Base-by-base conservation (phyloP, 2,329 filamentous ascomycete genomes). In the Claviceps capensis region DNA sequence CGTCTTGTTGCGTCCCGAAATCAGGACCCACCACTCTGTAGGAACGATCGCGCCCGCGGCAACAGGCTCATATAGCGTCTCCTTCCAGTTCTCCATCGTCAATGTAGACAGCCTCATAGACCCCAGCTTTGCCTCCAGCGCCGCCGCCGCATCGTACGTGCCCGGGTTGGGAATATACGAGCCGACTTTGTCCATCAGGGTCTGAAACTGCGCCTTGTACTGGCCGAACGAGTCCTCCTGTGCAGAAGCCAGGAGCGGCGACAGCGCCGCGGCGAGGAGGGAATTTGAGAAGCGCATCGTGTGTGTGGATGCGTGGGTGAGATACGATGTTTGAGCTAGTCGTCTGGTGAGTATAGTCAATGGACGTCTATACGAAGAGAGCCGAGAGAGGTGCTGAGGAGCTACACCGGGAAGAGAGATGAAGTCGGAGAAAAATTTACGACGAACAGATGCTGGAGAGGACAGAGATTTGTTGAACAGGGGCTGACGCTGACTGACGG, bases 1-100 rank as follows among this genome's bases (percentile, higher is more conserved):
- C 36, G 86, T 88, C 71, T 82, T 84, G 74, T 90, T 89, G 59
- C 84, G 75, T 52, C 86, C 86, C 9, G 82, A 86, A 58, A 88
- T 70, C 58, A 86, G 75, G 55, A 91, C 72, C 74, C 85, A 82
- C 84, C 84, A 89, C 68, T 88, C 83, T 67, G 85, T 83, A 5
- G 85, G 83, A 55, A 73, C 75, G 11, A 78, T 77, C 56, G 77
- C 75, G 30, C 68, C 78, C 8, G 78, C 67, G 55, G 79, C 72
- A 53, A 85, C 79, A 34, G 80, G 77, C 49, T 72, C 71, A 62
- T 79, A 82, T 54, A 91, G 72, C 2, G 81, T 79, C 26, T 83
- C 69, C 65, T 82, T 79, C 84, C 85, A 88, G 74, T 83, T 85
- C 57, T 81, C 71, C 53, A 88, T 72, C 5, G 80, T 83, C 59